These are phyloP conservation scores for Rosa multiflora DNA, from an alignment of 306 rosid genomes.

Conservation along the genomic window DNA sequence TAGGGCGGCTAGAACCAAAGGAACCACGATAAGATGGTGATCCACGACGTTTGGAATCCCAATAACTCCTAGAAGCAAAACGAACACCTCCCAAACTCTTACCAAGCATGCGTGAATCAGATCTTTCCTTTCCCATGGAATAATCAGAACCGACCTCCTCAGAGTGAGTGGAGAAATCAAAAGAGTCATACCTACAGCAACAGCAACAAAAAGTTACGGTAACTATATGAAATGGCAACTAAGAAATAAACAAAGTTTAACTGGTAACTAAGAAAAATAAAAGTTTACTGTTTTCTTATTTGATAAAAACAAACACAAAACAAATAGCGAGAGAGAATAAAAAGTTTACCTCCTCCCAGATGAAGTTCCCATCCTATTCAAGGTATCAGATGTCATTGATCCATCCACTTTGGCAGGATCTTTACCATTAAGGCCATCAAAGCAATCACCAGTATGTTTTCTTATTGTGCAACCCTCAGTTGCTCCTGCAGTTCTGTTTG, in stretches of 20 bases:
- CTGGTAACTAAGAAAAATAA: background rate
- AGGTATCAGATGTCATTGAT: slow-evolving; percentile 20
- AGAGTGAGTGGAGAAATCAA: slow-evolving; percentile 17
- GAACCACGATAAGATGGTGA: no score
- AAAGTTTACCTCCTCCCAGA: slow-evolving; percentile 23
- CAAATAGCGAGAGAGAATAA: background rate
- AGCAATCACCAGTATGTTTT: slow-evolving; percentile 16
- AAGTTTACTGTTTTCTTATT: background rate
- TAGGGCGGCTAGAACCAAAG: no score
- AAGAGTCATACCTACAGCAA: slow-evolving; percentile 25
- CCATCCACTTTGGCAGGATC: slow-evolving; percentile 18
- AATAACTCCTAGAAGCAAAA: no score
- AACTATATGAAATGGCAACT: slow-evolving; percentile 1
- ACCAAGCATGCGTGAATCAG: slow-evolving; percentile 18
- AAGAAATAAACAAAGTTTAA: background rate
- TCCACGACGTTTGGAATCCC: no score
- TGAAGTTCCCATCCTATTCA: slow-evolving; percentile 13
- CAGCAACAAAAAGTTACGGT: background rate
- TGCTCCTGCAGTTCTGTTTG: slow-evolving; percentile 19
- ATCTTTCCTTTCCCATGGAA: slow-evolving; percentile 29
- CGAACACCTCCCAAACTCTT: no score
- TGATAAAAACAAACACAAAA: background rate
- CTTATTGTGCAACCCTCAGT: slow-evolving; percentile 28
- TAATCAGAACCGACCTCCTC: slow-evolving; percentile 24
- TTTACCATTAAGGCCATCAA: slow-evolving; percentile 20